A percentile compares a stretch with the other conserved stretches of the same genome.
Evolutionary conservation across 345 rosid species (phyloP).

Genomic region (Salix koriyanagi): DNA sequence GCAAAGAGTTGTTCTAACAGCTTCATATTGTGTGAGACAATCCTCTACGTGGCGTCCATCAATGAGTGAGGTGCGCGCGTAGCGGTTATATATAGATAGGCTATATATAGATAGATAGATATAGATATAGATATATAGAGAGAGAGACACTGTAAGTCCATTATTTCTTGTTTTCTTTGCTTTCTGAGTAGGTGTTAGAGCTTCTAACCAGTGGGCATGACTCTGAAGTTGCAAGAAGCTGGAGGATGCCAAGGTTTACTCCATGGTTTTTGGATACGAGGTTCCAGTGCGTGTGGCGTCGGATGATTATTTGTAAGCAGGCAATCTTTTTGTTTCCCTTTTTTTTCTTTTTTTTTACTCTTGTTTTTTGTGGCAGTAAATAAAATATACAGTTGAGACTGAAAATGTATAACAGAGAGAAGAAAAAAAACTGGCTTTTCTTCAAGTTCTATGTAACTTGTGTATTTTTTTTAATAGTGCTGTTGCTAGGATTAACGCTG

Average conservation of each 20-base stretch:
- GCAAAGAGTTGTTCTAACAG: conserved; percentile 57
- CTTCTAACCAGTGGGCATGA: conserved; percentile 57
- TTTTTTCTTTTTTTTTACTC: not conserved
- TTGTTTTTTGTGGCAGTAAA: not conserved
- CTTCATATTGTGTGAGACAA: conserved; percentile 80
- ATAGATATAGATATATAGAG: too few relatives aligned
- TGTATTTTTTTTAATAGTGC: not conserved
- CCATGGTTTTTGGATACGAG: conserved; percentile 68
- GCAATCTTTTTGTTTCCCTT: not conserved
- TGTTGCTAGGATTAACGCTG: not conserved
- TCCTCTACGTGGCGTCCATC: conserved; percentile 73
- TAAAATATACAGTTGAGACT: not conserved
- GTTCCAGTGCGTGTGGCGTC: conserved; percentile 51
- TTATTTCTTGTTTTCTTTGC: not conserved
- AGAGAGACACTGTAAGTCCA: too few relatives aligned
- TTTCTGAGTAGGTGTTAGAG: conserved; percentile 51
- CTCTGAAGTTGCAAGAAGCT: conserved; percentile 49
- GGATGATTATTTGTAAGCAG: conserved; percentile 31
- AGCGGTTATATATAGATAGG: too few relatives aligned
- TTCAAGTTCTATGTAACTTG: not conserved
- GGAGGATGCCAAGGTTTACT: conserved; percentile 68
- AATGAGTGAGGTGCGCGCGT: conserved; percentile 54
- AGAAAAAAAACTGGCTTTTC: not conserved
- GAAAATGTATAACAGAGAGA: not conserved
- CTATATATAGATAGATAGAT: too few relatives aligned